Conservation (phyloP, 495 filamentous ascomycete genomes). For the Podospora sp. region DNA sequence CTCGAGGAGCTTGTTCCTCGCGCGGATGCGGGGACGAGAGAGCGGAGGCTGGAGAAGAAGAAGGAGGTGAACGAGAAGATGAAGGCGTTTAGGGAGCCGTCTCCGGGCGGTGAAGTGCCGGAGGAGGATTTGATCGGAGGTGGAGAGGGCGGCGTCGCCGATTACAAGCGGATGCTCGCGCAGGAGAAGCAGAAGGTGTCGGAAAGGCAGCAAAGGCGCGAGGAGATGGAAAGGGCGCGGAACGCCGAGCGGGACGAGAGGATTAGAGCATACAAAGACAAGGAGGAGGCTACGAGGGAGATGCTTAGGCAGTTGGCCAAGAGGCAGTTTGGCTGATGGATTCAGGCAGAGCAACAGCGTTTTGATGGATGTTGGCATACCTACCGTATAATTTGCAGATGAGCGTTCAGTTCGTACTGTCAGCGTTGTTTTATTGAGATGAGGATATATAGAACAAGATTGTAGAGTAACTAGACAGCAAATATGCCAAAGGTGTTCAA, state of each 20-base stretch:
- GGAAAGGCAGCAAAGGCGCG: slow-evolving; percentile 66
- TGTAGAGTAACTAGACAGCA: too few relatives aligned
- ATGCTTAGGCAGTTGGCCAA: slow-evolving; percentile 65
- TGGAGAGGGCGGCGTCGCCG: slow-evolving; percentile 54
- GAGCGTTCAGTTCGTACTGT: too few relatives aligned
- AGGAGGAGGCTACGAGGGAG: slow-evolving; percentile 69
- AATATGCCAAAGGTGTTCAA: background rate
- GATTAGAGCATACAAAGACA: slow-evolving; percentile 53
- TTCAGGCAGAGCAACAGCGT: too few relatives aligned
- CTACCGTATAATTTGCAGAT: too few relatives aligned
- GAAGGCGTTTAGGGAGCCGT: slow-evolving; percentile 61
- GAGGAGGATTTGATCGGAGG: slow-evolving; percentile 67
- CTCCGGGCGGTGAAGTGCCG: slow-evolving; percentile 57
- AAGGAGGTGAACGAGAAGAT: slow-evolving; percentile 58
- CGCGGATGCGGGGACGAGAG: slow-evolving; percentile 81
- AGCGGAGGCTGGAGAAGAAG: slow-evolving; percentile 83
- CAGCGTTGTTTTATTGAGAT: too few relatives aligned
- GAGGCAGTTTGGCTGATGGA: slow-evolving; percentile 55
- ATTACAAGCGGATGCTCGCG: slow-evolving; percentile 58
- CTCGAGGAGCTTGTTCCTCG: slow-evolving; percentile 83
- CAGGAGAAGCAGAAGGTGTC: slow-evolving; percentile 60
- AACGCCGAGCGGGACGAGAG: slow-evolving; percentile 66
- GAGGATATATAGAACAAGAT: too few relatives aligned
- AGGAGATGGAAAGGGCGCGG: slow-evolving; percentile 63
- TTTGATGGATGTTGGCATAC: background rate